Base-by-base conservation (phyloP, 805 yeast genomes). In the Starmerella roubikii region DNA sequence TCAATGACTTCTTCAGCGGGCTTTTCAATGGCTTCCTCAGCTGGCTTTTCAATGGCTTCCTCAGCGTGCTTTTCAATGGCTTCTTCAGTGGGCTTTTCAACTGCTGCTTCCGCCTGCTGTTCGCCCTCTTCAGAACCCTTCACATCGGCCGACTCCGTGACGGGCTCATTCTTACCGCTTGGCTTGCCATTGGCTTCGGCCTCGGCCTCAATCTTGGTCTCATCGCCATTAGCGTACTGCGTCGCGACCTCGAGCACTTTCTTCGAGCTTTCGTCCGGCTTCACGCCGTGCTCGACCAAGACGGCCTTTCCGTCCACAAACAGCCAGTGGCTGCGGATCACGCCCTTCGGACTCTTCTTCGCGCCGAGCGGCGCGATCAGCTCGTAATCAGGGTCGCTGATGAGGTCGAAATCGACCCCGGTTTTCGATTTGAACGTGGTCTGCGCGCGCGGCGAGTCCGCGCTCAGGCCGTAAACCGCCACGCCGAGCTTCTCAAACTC, bases 281-380 rank as follows among this genome's bases (percentile, higher is more conserved):
- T 66, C 40, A 78, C 67, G 39, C 65, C 69, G 45, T 74, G 60
- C 46, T 67, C 68, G 44, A 66, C 70, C 34, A 67, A 61, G 32
- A 61, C 64, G 49, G 85, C 66, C 46, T 72, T 68, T 12, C 95
- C 95, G 54, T 83, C 76, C 30, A 68, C 72, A 57, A 91, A 80
- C 32, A 88, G 71, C 83, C 93, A 86, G 55, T 88, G 94, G n/a
- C 94, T 82, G 55, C 98, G 72, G 39, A 76, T 72, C 35, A 79
- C 72, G 4, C 94, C 93, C 16, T 66, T 59, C 24, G 93, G 84
- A 1, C 66, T 54, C 64, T 86, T 88, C 53, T 76, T 79, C 18
- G 93, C 94, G 4, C 96, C 96, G 45, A 91, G 65, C 2, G 67
- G 56, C 0, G 75, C 77, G 50, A 91, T 74, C 44, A 88, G 65